Evolutionary conservation across 768 basidiomycete species (phyloP), one percentile per base, ranked within the genome.

Genomic region (Leccinum barrowsii): DNA sequence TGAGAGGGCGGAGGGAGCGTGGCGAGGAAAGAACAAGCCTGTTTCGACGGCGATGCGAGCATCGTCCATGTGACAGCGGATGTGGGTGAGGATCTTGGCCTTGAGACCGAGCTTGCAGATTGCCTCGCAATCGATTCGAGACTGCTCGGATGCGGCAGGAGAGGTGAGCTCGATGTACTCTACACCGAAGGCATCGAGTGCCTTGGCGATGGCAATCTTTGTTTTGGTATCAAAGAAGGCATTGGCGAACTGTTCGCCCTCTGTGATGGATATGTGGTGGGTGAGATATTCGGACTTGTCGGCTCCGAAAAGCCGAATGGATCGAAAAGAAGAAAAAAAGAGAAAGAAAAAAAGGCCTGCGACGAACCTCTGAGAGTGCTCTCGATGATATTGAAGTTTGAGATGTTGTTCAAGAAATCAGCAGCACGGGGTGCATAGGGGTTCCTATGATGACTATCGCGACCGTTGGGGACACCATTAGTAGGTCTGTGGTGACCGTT

Each of bases 141-240:
- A 97, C 75, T 98, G 94, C 69, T 98, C 94, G 5, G 96, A 98
- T 22, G 97, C 96, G 47, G 90, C 94, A 50, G 97, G 96, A 15
- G 96, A 98, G 35, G 97, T 99, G 71, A 99, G 89, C 71, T 99
- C 97, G 70, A 99, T 94, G 82, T 99, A 99, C 73, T 99, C 97
- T 58, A 98, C 97, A 69, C 97, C 97, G 71, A 99, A 98, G 52
- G 94, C 95, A 80, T 98, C 95, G 58, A 98, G 86, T 13, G 94
- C 94, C 79, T 87, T 93, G 64, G 97, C 97, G 66, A 99, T 99
- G 72, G 95, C 94, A 72, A 98, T 97, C 85, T 99, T 99, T 77
- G 95, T 98, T 80, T 95, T 94, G 72, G 94, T 94, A 72, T 97
- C 96, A 73, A 98, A 99, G 83, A 99, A 99, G 55, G 97, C 96